These are phyloP conservation scores for Amanita polypyramis DNA, from an alignment of 768 basidiomycete genomes.

Conservation along the genomic window DNA sequence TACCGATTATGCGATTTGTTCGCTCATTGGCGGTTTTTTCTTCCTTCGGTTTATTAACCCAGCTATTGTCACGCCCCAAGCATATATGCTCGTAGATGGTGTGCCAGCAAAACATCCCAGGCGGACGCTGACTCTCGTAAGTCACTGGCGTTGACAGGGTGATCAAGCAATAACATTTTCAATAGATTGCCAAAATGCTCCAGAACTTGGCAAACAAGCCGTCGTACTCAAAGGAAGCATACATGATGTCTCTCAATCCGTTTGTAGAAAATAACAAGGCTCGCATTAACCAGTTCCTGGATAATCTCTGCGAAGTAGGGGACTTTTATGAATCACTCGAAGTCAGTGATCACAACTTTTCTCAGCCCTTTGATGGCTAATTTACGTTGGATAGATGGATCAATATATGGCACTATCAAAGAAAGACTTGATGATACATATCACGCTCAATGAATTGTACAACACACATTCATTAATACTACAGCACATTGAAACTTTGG, in stretches of 20 bases:
- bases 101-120: conserved; percentile 97
- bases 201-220: conserved; percentile 99
- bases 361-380: neutral
- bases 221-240: conserved; percentile 93
- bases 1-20: conserved; percentile 96
- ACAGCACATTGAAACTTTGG: conserved; percentile 91
- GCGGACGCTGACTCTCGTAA: conserved; percentile 81
- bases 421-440: conserved; percentile 97
- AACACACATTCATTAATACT: conserved; percentile 94
- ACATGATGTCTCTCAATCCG: conserved; percentile 98
- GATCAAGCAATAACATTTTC: neutral
- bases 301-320: conserved; percentile 94
- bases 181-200: conserved; percentile 97
- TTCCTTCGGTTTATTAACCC: conserved; percentile 99
- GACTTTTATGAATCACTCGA: conserved; percentile 99
- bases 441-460: conserved; percentile 97
- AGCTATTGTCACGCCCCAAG: conserved; percentile 97
- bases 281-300: conserved; percentile 94
- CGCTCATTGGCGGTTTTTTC: conserved; percentile 98
- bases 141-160: conserved; percentile 23
- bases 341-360: conserved; percentile 33
- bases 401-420: conserved; percentile 99
- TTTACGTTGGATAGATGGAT: conserved; percentile 66
- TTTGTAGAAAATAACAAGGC: conserved; percentile 99
- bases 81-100: conserved; percentile 98